These are phyloP conservation scores for Cymbopogon citratus DNA, from an alignment of 176 grass and related monocot species.

Conservation along the genomic window DNA sequence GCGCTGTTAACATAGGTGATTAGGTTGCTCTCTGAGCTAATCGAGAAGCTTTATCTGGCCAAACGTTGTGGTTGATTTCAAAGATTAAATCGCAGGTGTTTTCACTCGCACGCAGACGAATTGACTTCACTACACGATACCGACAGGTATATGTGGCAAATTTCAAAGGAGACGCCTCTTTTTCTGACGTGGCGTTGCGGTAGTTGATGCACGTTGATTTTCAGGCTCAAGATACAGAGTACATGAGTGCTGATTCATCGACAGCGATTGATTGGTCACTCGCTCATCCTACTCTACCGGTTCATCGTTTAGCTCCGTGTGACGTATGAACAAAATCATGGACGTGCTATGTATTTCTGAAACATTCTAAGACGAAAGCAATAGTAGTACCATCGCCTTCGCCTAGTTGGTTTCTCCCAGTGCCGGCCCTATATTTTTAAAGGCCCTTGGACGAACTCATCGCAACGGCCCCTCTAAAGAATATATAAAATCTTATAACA, in stretches of 20 bases:
- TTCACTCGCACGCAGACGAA: neutral
- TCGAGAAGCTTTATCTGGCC: too few species aligned
- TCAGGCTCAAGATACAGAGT: conserved; percentile 13
- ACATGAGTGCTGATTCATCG: neutral
- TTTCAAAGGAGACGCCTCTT: neutral
- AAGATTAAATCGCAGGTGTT: neutral
- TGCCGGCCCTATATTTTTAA: too few species aligned
- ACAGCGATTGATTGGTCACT: neutral
- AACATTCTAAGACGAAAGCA: neutral
- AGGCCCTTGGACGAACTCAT: too few species aligned
- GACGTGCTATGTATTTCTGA: neutral
- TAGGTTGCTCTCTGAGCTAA: too few species aligned
- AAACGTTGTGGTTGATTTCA: neutral
- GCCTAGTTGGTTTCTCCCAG: neutral
- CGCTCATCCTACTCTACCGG: neutral
- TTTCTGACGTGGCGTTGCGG: conserved; percentile 3
- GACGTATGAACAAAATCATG: conserved; percentile 2
- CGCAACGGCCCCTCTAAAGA: too few species aligned
- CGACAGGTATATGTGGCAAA: neutral
- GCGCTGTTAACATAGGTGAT: too few species aligned
- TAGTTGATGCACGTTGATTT: conserved; percentile 34
- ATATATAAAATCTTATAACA: too few species aligned
- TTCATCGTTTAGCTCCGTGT: neutral
- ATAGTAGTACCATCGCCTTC: neutral
- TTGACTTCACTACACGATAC: conserved; percentile 2